Percentiles rank a stretch among this genome's conserved stretches.
These are phyloP conservation scores for Albizia julibrissin DNA, from an alignment of 306 rosid species.

Conservation along the genomic window DNA sequence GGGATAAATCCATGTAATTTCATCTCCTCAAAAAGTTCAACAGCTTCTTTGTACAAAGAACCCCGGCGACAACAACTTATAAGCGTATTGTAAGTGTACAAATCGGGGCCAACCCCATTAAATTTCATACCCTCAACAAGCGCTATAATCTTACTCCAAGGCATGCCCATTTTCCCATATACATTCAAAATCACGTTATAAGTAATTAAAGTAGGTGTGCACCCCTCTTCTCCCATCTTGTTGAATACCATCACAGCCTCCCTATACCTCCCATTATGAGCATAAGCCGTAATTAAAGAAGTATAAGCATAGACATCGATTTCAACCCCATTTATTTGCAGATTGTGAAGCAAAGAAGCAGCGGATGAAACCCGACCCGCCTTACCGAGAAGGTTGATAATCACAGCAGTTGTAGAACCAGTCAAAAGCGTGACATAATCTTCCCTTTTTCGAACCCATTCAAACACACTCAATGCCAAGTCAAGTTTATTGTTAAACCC, in stretches of 20 bases:
- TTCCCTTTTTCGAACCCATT: slow-evolving; percentile 50
- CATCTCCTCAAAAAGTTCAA: slow-evolving; percentile 60
- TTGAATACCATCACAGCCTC: slow-evolving; percentile 71
- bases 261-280: slow-evolving; percentile 65
- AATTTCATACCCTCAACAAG: slow-evolving; percentile 61
- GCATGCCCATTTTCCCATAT: slow-evolving; percentile 92
- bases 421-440: slow-evolving; percentile 41
- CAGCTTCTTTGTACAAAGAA: slow-evolving; percentile 73
- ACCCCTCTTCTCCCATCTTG: slow-evolving; percentile 76
- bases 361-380: slow-evolving; percentile 65
- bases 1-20: slow-evolving; percentile 61
- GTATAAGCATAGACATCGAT: slow-evolving; percentile 86
- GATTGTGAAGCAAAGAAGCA: slow-evolving; percentile 50
- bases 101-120: slow-evolving; percentile 69
- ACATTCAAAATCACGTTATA: slow-evolving; percentile 78
- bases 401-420: slow-evolving; percentile 61
- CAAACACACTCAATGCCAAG: slow-evolving; percentile 63
- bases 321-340: slow-evolving; percentile 54
- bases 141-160: slow-evolving; percentile 66
- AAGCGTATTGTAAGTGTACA: slow-evolving; percentile 80
- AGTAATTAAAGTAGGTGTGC: slow-evolving; percentile 70
- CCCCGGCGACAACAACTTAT: slow-evolving; percentile 79
- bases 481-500: slow-evolving; percentile 57
- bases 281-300: slow-evolving; percentile 71
- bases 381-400: slow-evolving; percentile 71